Conservation (phyloP, 2,329 filamentous ascomycete species). For the Diaporthe aspalathi region DNA sequence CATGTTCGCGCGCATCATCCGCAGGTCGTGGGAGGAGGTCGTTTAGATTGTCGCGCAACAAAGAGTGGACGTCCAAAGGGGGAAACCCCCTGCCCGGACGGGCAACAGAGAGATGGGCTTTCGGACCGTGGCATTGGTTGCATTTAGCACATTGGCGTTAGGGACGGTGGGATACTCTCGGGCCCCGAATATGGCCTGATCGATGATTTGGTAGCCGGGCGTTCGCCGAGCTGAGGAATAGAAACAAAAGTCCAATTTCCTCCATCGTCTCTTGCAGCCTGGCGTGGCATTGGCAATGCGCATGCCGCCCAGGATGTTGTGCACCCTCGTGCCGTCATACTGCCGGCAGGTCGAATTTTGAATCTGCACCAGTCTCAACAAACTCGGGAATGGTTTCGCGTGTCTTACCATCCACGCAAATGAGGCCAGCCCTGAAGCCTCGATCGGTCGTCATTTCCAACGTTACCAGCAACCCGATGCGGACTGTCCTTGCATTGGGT, state of each 20-base stretch:
- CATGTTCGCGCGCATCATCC: slow-evolving; percentile 83
- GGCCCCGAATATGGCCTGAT: slow-evolving; percentile 31
- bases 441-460: not conserved
- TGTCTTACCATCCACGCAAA: not conserved
- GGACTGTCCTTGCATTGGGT: not conserved
- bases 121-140: slow-evolving; percentile 33
- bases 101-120: slow-evolving; percentile 9
- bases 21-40: slow-evolving; percentile 87
- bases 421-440: not conserved
- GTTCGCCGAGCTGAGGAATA: slow-evolving; percentile 35
- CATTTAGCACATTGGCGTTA: slow-evolving; percentile 35
- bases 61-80: not conserved
- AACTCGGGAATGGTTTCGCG: too few relatives aligned
- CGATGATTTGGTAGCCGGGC: slow-evolving; percentile 35
- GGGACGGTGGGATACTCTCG: slow-evolving; percentile 26
- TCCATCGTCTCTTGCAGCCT: not conserved
- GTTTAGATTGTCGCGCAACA: slow-evolving; percentile 57
- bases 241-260: slow-evolving; percentile 29
- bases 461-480: not conserved
- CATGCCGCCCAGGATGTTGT: not conserved
- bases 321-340: too few relatives aligned
- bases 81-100: not conserved
- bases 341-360: not conserved
- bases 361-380: not conserved
- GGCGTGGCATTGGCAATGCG: too few relatives aligned